Conservation (phyloP, 2,329 filamentous ascomycete species). For the Fusarium sp. region DNA sequence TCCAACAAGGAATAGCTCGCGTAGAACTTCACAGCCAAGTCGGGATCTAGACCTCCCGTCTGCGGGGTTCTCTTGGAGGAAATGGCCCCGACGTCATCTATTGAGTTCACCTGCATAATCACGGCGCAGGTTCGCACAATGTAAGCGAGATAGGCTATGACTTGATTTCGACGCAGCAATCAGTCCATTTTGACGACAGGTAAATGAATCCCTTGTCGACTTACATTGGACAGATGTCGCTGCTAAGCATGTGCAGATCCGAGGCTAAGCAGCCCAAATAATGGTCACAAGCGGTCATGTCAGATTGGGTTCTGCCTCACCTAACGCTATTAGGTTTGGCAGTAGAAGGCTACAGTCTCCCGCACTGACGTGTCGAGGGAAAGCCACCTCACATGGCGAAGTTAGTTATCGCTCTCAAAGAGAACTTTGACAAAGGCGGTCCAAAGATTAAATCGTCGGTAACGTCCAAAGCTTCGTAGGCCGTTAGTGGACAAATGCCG, state of each 20-base stretch:
- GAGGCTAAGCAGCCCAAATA: too few relatives aligned
- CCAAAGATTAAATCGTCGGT: background rate
- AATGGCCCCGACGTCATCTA: slow-evolving; percentile 3
- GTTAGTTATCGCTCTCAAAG: background rate
- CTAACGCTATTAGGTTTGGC: background rate
- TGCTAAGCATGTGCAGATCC: too few relatives aligned
- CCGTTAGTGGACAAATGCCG: too few relatives aligned
- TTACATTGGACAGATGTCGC: background rate
- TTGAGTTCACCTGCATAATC: background rate
- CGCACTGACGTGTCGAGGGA: slow-evolving; percentile 12
- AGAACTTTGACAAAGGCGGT: background rate
- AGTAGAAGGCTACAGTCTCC: background rate
- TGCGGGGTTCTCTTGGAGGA: slow-evolving; percentile 5
- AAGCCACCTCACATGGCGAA: background rate
- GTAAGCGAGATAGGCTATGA: background rate
- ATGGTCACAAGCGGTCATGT: background rate
- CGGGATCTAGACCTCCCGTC: too few relatives aligned
- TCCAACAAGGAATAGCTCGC: slow-evolving; percentile 12
- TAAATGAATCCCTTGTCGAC: background rate
- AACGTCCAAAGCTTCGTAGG: background rate
- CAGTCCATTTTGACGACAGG: background rate
- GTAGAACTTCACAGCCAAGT: background rate
- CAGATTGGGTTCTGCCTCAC: background rate
- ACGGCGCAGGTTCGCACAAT: background rate
- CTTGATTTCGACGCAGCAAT: too few relatives aligned